These are phyloP conservation scores for Aspergillus egyptiacus DNA, from an alignment of 495 filamentous ascomycete species.

Conservation along the genomic window DNA sequence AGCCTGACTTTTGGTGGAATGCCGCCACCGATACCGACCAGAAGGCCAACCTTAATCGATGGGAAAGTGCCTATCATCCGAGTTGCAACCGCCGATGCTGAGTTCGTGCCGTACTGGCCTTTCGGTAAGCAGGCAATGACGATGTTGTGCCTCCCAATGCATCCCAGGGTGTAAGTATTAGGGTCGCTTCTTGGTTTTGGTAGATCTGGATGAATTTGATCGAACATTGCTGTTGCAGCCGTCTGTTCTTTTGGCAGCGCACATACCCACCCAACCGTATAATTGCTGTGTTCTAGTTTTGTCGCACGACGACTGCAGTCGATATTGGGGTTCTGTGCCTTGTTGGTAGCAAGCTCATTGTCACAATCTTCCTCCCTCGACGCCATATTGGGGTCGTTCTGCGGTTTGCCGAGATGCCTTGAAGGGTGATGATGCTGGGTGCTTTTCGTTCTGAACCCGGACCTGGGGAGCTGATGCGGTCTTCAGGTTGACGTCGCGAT, in stretches of 20 bases:
- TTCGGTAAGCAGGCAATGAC: background rate
- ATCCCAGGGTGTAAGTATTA: slow-evolving; percentile 30
- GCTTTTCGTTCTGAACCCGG: no score
- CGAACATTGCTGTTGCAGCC: slow-evolving; percentile 35
- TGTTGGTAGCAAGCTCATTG: no score
- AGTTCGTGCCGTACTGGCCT: background rate
- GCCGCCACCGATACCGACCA: slow-evolving; percentile 41
- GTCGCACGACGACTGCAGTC: no score
- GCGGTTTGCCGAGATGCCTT: no score
- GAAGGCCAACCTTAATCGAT: slow-evolving; percentile 27
- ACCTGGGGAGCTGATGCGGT: no score
- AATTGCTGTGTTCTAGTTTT: no score
- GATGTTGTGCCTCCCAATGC: slow-evolving; percentile 20
- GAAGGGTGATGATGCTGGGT: no score
- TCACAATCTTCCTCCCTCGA: no score
- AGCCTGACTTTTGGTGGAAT: slow-evolving; percentile 21
- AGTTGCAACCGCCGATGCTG: background rate
- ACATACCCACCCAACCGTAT: slow-evolving; percentile 46
- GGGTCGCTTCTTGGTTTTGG: slow-evolving; percentile 21
- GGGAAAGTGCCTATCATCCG: slow-evolving; percentile 27
- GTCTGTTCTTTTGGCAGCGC: slow-evolving; percentile 32
- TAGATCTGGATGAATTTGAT: slow-evolving; percentile 28
- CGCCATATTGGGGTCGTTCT: no score
- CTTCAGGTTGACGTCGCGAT: no score
- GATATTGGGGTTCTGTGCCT: no score